Conservation (phyloP, 176 grass and related monocot genomes). For the Lolium perenne region DNA sequence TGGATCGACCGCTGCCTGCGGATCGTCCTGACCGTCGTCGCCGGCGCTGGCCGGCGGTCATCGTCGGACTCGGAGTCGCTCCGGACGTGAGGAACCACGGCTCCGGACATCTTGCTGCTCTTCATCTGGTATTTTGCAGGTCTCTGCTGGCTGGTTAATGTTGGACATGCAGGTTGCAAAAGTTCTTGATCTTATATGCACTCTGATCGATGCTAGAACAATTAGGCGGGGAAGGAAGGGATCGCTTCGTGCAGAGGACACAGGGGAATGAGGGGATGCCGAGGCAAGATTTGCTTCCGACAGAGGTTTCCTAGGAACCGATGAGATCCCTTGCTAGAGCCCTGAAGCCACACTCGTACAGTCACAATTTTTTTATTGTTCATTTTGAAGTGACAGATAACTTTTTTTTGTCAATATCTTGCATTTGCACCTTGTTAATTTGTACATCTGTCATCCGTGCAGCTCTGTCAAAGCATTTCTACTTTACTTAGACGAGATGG, state of each 20-base stretch:
- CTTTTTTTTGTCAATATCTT: not conserved
- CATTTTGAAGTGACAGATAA: not conserved
- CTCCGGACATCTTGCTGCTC: slow-evolving; percentile 9
- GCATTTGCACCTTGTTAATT: not conserved
- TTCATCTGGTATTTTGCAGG: not conserved
- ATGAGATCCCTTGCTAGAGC: slow-evolving; percentile 39
- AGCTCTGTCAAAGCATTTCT: slow-evolving; percentile 1
- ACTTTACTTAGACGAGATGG: not conserved
- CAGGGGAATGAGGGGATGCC: slow-evolving; percentile 35
- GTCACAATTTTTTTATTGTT: not conserved
- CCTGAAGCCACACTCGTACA: not conserved
- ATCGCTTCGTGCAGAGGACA: slow-evolving; percentile 54
- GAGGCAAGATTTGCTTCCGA: slow-evolving; percentile 46
- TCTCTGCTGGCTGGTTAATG: not conserved
- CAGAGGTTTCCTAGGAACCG: slow-evolving; percentile 28
- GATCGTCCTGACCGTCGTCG: not conserved
- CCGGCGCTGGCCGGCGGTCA: not conserved
- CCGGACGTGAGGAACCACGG: slow-evolving; percentile 47
- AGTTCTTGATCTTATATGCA: slow-evolving; percentile 45
- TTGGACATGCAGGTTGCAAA: not conserved
- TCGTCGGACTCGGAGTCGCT: slow-evolving; percentile 48
- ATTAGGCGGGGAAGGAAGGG: slow-evolving; percentile 49
- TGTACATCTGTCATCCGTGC: not conserved
- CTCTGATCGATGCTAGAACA: not conserved
- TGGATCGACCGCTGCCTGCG: slow-evolving; percentile 45